A percentile compares a stretch with the other conserved stretches of the same genome.
phyloP scores from a whole-genome alignment of 2,329 filamentous ascomycete genomes.

The Dactylellina leptospora region DNA sequence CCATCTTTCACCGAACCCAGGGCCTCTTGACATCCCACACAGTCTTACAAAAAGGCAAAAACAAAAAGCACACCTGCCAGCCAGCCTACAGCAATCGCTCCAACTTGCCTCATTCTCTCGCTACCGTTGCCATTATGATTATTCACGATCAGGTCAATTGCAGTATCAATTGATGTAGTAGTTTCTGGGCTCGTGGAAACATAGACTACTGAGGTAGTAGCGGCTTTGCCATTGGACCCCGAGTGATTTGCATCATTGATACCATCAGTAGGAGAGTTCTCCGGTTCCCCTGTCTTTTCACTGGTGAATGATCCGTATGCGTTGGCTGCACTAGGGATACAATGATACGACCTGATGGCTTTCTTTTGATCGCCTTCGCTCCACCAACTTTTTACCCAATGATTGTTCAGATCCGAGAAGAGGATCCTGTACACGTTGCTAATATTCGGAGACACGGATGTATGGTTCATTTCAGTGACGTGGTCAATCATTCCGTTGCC shows the following conservation, averaged over 20 bases:
- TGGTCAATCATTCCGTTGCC: constrained; percentile 27
- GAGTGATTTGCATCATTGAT: too few species aligned
- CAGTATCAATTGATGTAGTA: constrained; percentile 1
- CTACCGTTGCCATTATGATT: constrained; percentile 6
- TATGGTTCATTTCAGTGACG: neutral
- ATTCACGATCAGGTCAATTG: constrained; percentile 5
- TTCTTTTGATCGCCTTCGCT: neutral
- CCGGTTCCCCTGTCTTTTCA: neutral
- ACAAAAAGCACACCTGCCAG: neutral
- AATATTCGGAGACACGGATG: constrained; percentile 1
- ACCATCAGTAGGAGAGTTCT: too few species aligned
- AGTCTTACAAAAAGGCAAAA: constrained; percentile 13
- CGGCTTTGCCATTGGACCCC: too few species aligned
- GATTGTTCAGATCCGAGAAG: constrained; percentile 19
- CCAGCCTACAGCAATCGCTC: neutral
- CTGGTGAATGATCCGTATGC: constrained; percentile 6
- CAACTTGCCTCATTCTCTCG: neutral
- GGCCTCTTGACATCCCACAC: too few species aligned
- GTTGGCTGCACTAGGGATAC: constrained; percentile 17
- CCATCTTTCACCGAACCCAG: too few species aligned
- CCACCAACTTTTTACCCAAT: constrained; percentile 27
- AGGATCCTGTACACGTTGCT: constrained; percentile 29
- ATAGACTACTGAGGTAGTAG: neutral
- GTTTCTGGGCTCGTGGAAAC: neutral
- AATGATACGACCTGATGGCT: constrained; percentile 22